Base-by-base conservation (phyloP, 192 early-diverging fungal genomes). In the Gryganskiella cystojenkinii region DNA sequence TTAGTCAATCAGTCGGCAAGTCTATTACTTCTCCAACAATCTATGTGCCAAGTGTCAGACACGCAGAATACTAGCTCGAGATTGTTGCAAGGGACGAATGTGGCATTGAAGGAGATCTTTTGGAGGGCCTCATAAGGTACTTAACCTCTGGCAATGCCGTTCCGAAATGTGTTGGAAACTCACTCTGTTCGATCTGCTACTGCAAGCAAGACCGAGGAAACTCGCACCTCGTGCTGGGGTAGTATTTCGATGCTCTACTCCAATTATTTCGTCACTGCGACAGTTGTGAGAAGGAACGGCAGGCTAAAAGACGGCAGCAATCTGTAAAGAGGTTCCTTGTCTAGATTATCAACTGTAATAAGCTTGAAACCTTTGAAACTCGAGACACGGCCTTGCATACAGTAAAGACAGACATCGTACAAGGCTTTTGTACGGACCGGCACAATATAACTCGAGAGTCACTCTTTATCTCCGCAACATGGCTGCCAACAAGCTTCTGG, bases 391-490 rank as follows among this genome's bases (percentile, higher is more conserved):
- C 54, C 14, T 31, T 34, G 54, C 33, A 34, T 15, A 56, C 54
- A 15, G 14, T 56, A 56, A 56, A 33, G 54, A 56, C 54, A 31
- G 54, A 33, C 28, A 31, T 31, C 0, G 54, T 20, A 9, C 54
- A 56, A 56, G 54, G 54, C 54, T 56, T 56, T 31, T 56, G 54
- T 56, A 2, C 14, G 54, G 54, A 56, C 54, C 33, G 3, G 54
- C 54, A 56, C 28, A 3, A 56, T 56, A 56, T 15, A 56, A 56
- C 54, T 2, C 54, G 28, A 56, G 54, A 56, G 54, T 33, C 3
- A 31, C 5, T 31, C 14, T 56, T 0, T 56, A 37, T 56, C 54
- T 56, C 14, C 8, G 54, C 54, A 56, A 56, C 54, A 56, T 56
- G 54, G 54, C 54, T 15, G 9, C 33, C 54, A 56, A 9, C 2